Conservation (phyloP, 192 early-diverging fungal species). For the Pecoramyces ruminantium region DNA sequence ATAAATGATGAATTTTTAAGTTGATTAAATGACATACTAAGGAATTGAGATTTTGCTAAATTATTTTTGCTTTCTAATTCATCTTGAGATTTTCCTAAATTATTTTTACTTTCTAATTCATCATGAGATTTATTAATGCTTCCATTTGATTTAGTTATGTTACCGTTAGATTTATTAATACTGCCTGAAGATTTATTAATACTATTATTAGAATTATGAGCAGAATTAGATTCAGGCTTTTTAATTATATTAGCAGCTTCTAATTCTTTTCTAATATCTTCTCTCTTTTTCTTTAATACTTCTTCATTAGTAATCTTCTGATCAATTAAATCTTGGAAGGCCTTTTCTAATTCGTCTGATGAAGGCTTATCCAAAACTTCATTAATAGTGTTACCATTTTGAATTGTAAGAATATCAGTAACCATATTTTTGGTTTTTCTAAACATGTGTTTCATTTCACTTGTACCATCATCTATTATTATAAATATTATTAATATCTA, state of each 20-base stretch:
- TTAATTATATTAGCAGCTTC: neutral
- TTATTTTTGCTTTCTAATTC: no score
- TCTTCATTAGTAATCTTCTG: neutral
- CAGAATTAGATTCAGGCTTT: neutral
- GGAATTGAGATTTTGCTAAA: no score
- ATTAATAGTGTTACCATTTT: neutral
- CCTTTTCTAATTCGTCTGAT: neutral
- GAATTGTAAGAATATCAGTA: neutral
- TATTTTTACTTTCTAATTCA: no score
- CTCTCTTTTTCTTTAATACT: neutral
- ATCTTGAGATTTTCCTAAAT: no score
- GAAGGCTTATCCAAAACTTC: neutral
- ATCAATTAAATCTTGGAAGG: neutral
- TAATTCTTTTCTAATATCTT: neutral
- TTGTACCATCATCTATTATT: neutral
- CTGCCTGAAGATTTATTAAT: neutral
- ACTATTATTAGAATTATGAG: neutral
- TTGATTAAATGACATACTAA: no score
- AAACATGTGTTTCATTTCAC: neutral
- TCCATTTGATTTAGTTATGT: neutral
- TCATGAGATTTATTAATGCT: neutral
- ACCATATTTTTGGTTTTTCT: neutral
- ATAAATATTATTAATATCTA: no score
- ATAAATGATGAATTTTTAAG: no score
- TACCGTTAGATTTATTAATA: no score